phyloP scores from a whole-genome alignment of 1,139 yeast species.

The Kurtzmaniella quercitrusa region DNA sequence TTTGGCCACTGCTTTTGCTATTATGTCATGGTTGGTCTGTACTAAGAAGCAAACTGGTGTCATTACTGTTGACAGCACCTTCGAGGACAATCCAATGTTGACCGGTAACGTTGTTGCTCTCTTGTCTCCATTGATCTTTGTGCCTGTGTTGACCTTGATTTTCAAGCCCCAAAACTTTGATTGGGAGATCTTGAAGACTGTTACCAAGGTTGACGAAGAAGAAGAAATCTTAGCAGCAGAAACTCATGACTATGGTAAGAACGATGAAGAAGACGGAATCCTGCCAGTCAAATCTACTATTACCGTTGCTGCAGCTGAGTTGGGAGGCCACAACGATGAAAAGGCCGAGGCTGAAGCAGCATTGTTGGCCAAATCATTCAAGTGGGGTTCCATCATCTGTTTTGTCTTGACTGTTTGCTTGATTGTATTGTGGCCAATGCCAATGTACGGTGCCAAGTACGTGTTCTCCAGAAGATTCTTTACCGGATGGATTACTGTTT shows the following conservation, averaged over 20 bases:
- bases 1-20: constrained; percentile 56
- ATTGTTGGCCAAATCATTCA: constrained; percentile 47
- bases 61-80: constrained; percentile 60
- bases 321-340: constrained; percentile 33
- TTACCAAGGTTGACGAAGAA: constrained; percentile 63
- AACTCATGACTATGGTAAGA: constrained; percentile 12
- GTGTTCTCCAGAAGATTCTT: constrained; percentile 68
- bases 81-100: constrained; percentile 77
- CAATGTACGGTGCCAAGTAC: constrained; percentile 75
- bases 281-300: constrained; percentile 36
- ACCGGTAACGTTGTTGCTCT: constrained; percentile 84
- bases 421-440: constrained; percentile 80
- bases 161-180: constrained; percentile 73
- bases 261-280: constrained; percentile 32
- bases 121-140: constrained; percentile 63
- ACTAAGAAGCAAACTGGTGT: constrained; percentile 51
- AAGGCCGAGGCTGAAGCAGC: constrained; percentile 40
- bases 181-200: constrained; percentile 56
- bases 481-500: constrained; percentile 79
- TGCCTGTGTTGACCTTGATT: constrained; percentile 60
- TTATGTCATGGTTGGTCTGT: constrained; percentile 63
- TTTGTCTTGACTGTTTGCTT: constrained; percentile 54
- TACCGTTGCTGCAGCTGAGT: constrained; percentile 38
- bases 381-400: constrained; percentile 52
- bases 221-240: constrained; percentile 50